phyloP scores from a whole-genome alignment of 768 basidiomycete species.

The Termitomyces sp. region DNA sequence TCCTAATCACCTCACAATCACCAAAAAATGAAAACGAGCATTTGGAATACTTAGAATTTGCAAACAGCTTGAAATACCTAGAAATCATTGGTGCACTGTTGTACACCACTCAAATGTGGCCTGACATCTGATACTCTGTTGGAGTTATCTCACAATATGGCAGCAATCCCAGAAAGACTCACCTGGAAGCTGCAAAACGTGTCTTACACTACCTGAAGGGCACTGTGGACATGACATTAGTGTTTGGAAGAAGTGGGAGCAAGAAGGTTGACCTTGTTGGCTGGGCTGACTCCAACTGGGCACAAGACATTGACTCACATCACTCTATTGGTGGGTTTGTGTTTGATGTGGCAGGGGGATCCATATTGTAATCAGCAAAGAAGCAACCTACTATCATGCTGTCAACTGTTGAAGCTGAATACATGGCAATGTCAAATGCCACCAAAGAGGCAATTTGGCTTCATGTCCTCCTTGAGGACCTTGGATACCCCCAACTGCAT shows the following conservation, averaged over 20 bases:
- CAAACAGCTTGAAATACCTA: neutral
- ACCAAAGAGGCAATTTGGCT: slow-evolving; percentile 9
- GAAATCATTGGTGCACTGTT: neutral
- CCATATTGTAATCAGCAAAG: slow-evolving; percentile 2
- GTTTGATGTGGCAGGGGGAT: neutral
- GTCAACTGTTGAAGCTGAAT: neutral
- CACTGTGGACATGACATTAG: too few species aligned
- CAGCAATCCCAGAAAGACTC: neutral
- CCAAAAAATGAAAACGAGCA: neutral
- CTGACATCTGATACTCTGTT: neutral
- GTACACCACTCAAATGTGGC: neutral
- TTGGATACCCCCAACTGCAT: neutral
- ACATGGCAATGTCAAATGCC: slow-evolving; percentile 1
- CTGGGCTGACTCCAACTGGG: slow-evolving; percentile 6
- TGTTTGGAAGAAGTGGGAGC: too few species aligned
- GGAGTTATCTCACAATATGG: neutral
- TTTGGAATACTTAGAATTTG: neutral
- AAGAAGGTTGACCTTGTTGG: neutral
- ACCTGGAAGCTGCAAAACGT: neutral
- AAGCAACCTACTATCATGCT: neutral
- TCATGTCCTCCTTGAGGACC: slow-evolving; percentile 1
- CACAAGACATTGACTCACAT: neutral
- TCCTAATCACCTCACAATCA: neutral
- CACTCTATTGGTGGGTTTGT: neutral
- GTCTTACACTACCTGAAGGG: neutral